Conservation (phyloP, 2,329 filamentous ascomycete genomes). For the Talaromyces amestolkiae region DNA sequence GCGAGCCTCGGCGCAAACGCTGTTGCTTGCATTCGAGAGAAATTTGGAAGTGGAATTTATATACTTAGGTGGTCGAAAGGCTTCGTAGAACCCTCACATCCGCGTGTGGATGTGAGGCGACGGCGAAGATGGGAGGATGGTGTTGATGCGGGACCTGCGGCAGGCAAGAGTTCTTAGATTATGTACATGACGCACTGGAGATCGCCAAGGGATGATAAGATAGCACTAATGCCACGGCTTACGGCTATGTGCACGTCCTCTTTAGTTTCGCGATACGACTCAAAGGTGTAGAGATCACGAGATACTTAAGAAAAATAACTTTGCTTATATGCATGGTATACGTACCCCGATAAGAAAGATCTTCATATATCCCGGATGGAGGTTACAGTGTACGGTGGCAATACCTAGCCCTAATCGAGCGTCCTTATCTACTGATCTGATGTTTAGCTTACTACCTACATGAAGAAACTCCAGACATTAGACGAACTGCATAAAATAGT, state of each 20-base stretch:
- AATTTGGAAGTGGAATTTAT: not conserved
- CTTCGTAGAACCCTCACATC: slow-evolving; percentile 19
- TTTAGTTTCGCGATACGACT: not conserved
- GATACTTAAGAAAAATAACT: not conserved
- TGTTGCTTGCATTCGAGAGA: slow-evolving; percentile 14
- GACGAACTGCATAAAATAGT: not conserved
- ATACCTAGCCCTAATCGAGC: slow-evolving; percentile 6
- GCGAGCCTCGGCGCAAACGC: slow-evolving; percentile 15
- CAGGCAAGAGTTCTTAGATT: not conserved
- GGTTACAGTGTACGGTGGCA: not conserved
- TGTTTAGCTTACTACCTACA: not conserved
- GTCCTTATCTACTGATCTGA: not conserved
- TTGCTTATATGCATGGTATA: not conserved
- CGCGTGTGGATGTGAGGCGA: slow-evolving; percentile 21
- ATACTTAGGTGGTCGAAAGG: not conserved
- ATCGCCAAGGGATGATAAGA: slow-evolving; percentile 19
- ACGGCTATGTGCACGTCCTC: not conserved
- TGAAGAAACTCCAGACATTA: not conserved
- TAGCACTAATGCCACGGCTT: not conserved
- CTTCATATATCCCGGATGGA: not conserved
- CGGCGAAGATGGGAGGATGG: not conserved
- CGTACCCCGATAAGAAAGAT: not conserved
- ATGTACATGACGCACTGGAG: slow-evolving; percentile 19
- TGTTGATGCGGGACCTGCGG: slow-evolving; percentile 15
- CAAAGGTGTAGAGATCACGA: not conserved